phyloP scores from a whole-genome alignment of 2,329 filamentous ascomycete genomes.

The Neurospora sp. region DNA sequence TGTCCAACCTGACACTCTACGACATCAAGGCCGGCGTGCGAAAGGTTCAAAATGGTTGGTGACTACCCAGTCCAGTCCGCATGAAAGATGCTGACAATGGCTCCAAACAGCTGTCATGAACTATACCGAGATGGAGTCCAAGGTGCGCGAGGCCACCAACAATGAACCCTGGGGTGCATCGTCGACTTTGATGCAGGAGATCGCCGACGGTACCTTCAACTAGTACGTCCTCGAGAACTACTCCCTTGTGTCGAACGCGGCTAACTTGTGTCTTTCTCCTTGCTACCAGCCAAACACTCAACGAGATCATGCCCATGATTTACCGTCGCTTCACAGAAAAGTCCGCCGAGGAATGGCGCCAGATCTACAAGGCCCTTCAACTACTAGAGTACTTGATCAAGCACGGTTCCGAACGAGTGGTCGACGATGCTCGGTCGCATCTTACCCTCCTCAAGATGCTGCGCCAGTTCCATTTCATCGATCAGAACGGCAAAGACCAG shows the following conservation, averaged over 20 bases:
- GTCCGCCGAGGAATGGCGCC: conserved; percentile 93
- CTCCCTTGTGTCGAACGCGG: neutral
- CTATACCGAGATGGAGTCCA: conserved; percentile 85
- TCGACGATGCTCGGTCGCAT: conserved; percentile 93
- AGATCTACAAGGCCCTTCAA: conserved; percentile 98
- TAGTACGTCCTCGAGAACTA: conserved; percentile 57
- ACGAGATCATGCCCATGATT: conserved; percentile 99
- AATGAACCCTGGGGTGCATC: conserved; percentile 95
- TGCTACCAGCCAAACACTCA: conserved; percentile 69
- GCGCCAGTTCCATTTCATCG: conserved; percentile 94
- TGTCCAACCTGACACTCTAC: conserved; percentile 87
- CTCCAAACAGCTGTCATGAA: conserved; percentile 78
- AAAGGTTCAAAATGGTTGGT: conserved; percentile 90
- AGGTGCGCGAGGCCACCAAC: conserved; percentile 94
- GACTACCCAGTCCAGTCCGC: neutral
- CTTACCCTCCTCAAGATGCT: conserved; percentile 96
- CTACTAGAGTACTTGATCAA: conserved; percentile 92
- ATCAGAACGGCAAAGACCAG: conserved; percentile 95
- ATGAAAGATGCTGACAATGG: conserved; percentile 19
- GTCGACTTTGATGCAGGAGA: conserved; percentile 87
- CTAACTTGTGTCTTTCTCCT: conserved; percentile 9
- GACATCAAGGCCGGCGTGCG: conserved; percentile 90
- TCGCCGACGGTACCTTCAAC: conserved; percentile 94
- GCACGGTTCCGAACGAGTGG: conserved; percentile 93
- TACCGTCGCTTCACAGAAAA: conserved; percentile 99